phyloP scores from a whole-genome alignment of 768 basidiomycete species.

The Auricularia cornea region DNA sequence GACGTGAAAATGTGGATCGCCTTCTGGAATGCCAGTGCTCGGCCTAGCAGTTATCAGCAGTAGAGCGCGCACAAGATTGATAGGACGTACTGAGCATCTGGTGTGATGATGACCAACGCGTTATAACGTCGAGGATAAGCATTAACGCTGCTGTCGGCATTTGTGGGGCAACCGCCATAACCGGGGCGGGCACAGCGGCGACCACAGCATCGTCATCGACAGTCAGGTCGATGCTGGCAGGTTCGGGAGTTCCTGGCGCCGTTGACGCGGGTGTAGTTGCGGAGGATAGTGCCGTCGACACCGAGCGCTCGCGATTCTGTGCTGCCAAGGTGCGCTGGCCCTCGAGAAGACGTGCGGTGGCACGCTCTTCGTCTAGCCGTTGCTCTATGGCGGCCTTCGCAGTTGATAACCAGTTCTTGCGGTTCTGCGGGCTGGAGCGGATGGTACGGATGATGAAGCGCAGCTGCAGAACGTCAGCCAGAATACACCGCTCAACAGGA shows the following conservation, averaged over 20 bases:
- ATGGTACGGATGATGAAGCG: conserved; percentile 6
- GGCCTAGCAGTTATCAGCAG: conserved; percentile 13
- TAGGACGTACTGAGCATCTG: conserved; percentile 2
- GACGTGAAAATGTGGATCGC: conserved; percentile 12
- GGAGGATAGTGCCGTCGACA: no score
- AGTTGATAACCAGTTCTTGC: conserved; percentile 1
- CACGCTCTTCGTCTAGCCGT: no score
- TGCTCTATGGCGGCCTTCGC: no score
- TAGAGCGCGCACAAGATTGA: background rate
- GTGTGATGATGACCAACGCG: conserved; percentile 2
- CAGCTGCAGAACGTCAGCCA: conserved; percentile 1
- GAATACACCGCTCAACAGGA: no score
- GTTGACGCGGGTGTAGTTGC: no score
- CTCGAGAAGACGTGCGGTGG: no score
- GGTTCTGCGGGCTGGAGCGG: conserved; percentile 2
- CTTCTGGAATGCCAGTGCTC: conserved; percentile 15
- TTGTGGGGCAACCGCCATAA: no score
- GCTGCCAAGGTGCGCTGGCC: no score
- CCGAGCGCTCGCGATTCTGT: no score
- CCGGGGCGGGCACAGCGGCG: no score
- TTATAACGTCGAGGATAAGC: conserved; percentile 5
- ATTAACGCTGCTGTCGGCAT: no score
- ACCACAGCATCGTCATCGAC: background rate
- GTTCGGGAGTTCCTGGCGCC: background rate
- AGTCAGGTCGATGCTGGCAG: background rate